Base-by-base conservation (phyloP, 805 yeast genomes). In the Yamadazyma philogaea region DNA sequence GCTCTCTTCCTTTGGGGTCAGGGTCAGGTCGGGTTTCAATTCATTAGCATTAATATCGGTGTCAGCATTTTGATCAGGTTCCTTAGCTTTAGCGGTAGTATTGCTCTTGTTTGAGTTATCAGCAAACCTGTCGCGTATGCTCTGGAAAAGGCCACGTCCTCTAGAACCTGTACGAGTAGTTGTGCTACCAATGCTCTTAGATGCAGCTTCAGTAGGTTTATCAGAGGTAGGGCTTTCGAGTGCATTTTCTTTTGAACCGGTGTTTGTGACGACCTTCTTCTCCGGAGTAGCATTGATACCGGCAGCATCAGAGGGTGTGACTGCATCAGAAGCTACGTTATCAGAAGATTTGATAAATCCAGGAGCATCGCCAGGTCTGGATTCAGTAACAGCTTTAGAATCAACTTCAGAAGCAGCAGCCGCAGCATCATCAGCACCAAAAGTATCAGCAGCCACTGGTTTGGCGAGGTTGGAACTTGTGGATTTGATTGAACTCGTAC, bases 71-170 rank as follows among this genome's bases (percentile, higher is more conserved):
- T 19, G 34, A 15, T 39, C 37, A 4, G 41, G 45, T 20, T 46
- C 48, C 11, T 35, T 39, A 34, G 38, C 48, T 20, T 39, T 30
- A 11, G 10, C 4, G 33, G n/a, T 39, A 26, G 36, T 30, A 11
- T 45, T n/a, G n/a, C 6, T 16, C 7, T 37, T 33, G 26, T 44
- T 39, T n/a, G 40, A 14, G 12, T 35, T 40, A 38, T 42, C 43
- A 19, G 57, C 48, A 22, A 64, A 55, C 38, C 63, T 54, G 34
- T 64, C 66, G 20, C 63, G 57, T 37, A 66, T 53, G 39, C 64
- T 57, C 43, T 63, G 68, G 47, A 65, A 65, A n/a, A 66, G 48
- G 16, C 68, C 64, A 40, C 53, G 63, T 21, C 42, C 46, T 31
- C 34, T 43, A 7, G 52, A 44, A 17, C 28, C 40, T 17, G 35